Conservation (phyloP, 495 filamentous ascomycete genomes). For the Tuber microsphaerosporum region DNA sequence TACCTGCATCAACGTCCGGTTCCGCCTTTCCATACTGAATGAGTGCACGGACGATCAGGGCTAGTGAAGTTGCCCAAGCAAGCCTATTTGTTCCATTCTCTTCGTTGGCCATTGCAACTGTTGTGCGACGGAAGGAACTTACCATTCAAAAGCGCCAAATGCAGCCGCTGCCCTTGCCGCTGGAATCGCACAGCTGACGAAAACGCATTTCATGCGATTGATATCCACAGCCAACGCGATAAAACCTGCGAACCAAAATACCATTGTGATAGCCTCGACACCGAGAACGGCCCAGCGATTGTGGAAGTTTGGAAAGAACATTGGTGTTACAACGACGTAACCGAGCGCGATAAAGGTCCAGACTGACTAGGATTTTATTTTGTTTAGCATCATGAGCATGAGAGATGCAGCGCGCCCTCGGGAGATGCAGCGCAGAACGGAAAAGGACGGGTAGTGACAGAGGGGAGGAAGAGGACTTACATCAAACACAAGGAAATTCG, state of each 20-base stretch:
- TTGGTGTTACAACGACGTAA: conserved; percentile 39
- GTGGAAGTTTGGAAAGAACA: conserved; percentile 39
- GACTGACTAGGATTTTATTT: conserved; percentile 24
- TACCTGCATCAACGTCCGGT: conserved; percentile 26
- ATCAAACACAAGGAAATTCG: conserved; percentile 37
- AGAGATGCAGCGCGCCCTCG: background rate
- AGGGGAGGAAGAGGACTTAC: conserved; percentile 17
- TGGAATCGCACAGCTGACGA: conserved; percentile 12
- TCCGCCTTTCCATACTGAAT: conserved; percentile 38
- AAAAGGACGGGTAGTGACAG: conserved; percentile 9
- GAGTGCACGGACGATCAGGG: conserved; percentile 35
- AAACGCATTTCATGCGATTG: conserved; percentile 3
- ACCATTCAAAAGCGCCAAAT: conserved; percentile 40
- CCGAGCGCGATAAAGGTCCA: conserved; percentile 40
- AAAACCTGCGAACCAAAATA: conserved; percentile 42
- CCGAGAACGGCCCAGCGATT: conserved; percentile 41
- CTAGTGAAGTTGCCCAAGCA: conserved; percentile 36
- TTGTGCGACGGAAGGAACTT: background rate
- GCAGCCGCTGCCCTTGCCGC: conserved; percentile 36
- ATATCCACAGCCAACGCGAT: conserved; percentile 36
- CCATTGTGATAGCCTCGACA: conserved; percentile 39
- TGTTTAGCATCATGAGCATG: conserved; percentile 21
- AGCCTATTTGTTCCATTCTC: conserved; percentile 17
- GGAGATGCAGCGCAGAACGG: conserved; percentile 6
- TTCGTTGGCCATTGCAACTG: background rate